A percentile compares a stretch with the other conserved stretches of the same genome.
Conservation (phyloP, 116 monocot species). For the Dioscorea cayenensis region DNA sequence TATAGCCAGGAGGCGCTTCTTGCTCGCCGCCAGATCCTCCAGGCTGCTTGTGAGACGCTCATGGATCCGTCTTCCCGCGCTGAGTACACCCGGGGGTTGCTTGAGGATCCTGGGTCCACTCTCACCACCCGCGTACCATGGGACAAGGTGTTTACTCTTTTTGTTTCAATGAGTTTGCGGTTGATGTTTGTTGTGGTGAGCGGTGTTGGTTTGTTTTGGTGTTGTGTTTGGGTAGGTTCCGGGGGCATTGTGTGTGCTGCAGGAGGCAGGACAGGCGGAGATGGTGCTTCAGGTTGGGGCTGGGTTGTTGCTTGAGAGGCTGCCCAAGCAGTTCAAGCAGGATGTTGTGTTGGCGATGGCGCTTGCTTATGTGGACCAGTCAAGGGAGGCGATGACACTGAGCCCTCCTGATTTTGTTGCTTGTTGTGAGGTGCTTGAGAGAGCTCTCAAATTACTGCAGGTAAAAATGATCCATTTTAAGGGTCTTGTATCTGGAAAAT, state of each 20-base stretch:
- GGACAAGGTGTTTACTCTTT: constrained; percentile 51
- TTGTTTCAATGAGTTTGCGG: not conserved
- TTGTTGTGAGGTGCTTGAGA: constrained; percentile 75
- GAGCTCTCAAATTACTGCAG: constrained; percentile 88
- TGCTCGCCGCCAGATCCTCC: constrained; percentile 75
- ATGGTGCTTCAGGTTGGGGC: constrained; percentile 57
- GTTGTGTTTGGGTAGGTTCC: constrained; percentile 40
- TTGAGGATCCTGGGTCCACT: constrained; percentile 39
- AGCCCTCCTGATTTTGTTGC: constrained; percentile 61
- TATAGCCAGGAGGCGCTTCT: constrained; percentile 75
- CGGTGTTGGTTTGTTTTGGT: no score
- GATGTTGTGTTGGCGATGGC: constrained; percentile 90
- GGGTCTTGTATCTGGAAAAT: not conserved
- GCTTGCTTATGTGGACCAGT: constrained; percentile 78
- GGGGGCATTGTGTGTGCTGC: constrained; percentile 76
- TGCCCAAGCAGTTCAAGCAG: constrained; percentile 85
- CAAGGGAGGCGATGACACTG: constrained; percentile 76
- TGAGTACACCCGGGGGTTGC: constrained; percentile 50
- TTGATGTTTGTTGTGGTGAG: no score
- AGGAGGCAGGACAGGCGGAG: constrained; percentile 71
- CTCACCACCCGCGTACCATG: constrained; percentile 48
- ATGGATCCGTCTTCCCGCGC: constrained; percentile 31
- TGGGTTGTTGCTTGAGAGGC: constrained; percentile 46
- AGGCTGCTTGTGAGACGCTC: constrained; percentile 65
- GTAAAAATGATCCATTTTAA: constrained; percentile 18